Evolutionary conservation across 2,329 filamentous ascomycete species (phyloP), one percentile per base, ranked within the genome.

Genomic region (Gaeumannomyces sp.): DNA sequence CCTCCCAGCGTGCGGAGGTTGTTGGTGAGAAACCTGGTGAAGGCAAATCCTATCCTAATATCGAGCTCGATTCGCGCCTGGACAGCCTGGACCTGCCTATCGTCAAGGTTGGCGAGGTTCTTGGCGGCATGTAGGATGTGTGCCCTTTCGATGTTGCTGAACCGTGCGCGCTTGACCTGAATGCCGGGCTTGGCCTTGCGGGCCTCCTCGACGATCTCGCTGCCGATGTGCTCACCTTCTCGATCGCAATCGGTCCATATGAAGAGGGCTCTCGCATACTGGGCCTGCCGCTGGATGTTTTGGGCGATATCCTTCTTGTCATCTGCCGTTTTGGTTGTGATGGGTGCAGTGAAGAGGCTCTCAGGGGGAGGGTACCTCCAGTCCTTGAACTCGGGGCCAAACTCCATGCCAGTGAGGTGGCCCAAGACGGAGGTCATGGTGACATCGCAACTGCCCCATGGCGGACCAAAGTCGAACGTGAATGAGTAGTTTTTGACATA

Each of bases 161-260:
- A 99, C 66, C 82, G 89, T 19, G 95, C 95, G 71, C 95, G 85
- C 73, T 92, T 95, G 65, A 97, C 85, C 67, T 92, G 83, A 58
- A 99, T 87, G 1, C 80, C 80, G 13, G 82, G 76, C 68, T 97
- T 98, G 13, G 85, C 89, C 71, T 87, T 87, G 60, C 82, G 80
- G 6, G 95, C 95, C 66, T 94, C 89, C 63, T 90, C 85, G 59
- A 92, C 88, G 67, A 99, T 94, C 75, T 99, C 94, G 56, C 90
- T 84, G 8, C 95, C 95, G 70, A 99, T 99, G 73, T 98, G 91
- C 75, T 99, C 95, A 50, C 95, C 95, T 81, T 99, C 95, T 64
- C 93, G 88, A 81, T 99, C 95, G 76, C 95, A 98, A 82, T 99
- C 95, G 0, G 95, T 99, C 95, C 95, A 99, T 71, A 99, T 97